Conservation (phyloP, 1,139 yeast species). For the Citeromyces hawaiiensis region DNA sequence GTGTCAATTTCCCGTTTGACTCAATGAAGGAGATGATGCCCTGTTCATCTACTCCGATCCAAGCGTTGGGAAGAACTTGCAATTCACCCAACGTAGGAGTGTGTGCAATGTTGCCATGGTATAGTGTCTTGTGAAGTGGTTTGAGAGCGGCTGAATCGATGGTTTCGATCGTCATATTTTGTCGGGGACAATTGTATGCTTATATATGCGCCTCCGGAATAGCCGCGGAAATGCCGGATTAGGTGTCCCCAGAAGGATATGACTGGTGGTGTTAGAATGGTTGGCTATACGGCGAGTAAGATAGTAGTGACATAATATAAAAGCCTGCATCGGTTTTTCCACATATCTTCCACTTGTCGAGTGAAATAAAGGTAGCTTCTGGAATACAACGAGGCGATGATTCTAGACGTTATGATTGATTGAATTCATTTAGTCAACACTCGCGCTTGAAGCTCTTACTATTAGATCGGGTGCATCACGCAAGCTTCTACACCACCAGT, state of each 20-base stretch:
- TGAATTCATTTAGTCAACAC: too few species aligned
- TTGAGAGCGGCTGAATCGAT: not conserved
- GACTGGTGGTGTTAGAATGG: too few species aligned
- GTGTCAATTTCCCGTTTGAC: constrained; percentile 1
- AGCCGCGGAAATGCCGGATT: not conserved
- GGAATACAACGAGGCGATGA: too few species aligned
- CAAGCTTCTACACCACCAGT: too few species aligned
- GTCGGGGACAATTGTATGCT: not conserved
- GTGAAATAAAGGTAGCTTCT: too few species aligned
- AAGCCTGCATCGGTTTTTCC: too few species aligned
- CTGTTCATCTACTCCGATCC: constrained; percentile 35
- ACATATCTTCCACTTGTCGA: too few species aligned
- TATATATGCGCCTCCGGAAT: not conserved
- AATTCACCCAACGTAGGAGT: constrained; percentile 33
- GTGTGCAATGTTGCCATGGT: constrained; percentile 44
- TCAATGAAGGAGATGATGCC: constrained; percentile 33
- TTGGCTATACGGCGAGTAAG: too few species aligned
- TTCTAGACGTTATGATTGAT: too few species aligned
- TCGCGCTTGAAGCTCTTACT: too few species aligned
- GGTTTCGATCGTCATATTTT: not conserved
- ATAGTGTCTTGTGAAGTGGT: constrained; percentile 11
- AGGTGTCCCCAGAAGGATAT: not conserved
- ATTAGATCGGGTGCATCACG: too few species aligned
- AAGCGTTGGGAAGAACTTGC: constrained; percentile 32
- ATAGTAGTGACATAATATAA: too few species aligned